phyloP scores from a whole-genome alignment of 768 basidiomycete genomes.

The Auriculariales sp. region DNA sequence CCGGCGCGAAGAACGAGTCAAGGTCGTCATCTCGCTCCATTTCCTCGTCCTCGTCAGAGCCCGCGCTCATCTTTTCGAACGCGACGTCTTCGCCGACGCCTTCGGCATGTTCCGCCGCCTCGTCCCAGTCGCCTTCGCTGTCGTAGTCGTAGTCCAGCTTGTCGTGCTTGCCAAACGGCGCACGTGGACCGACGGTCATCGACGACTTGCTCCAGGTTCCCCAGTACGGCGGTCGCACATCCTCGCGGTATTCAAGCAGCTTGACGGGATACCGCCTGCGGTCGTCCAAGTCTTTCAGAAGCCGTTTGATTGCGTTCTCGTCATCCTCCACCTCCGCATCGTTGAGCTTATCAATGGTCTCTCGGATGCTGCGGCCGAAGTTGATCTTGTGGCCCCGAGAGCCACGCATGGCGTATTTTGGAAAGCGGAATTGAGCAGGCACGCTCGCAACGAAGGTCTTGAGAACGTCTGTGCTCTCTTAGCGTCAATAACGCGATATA shows the following conservation, averaged over 20 bases:
- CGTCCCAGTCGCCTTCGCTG: conserved; percentile 94
- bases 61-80: neutral
- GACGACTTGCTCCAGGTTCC: conserved; percentile 90
- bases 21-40: neutral
- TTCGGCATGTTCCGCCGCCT: conserved; percentile 49
- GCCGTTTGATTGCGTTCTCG: conserved; percentile 45
- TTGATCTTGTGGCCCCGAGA: conserved; percentile 17
- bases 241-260: conserved; percentile 68
- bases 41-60: neutral
- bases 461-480: conserved; percentile 5
- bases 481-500: conserved; percentile 9
- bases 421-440: conserved; percentile 2
- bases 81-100: conserved; percentile 61
- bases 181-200: conserved; percentile 61
- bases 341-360: conserved; percentile 45
- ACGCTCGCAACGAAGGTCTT: conserved; percentile 6
- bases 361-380: conserved; percentile 23
- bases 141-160: conserved; percentile 84
- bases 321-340: conserved; percentile 73
- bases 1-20: neutral
- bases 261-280: conserved; percentile 57
- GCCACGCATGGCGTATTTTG: neutral
- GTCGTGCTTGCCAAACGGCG: conserved; percentile 68
- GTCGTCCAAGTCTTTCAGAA: conserved; percentile 47
- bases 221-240: conserved; percentile 82